Base-by-base conservation (phyloP, 2,329 filamentous ascomycete genomes). In the Penicillium vulpinum region DNA sequence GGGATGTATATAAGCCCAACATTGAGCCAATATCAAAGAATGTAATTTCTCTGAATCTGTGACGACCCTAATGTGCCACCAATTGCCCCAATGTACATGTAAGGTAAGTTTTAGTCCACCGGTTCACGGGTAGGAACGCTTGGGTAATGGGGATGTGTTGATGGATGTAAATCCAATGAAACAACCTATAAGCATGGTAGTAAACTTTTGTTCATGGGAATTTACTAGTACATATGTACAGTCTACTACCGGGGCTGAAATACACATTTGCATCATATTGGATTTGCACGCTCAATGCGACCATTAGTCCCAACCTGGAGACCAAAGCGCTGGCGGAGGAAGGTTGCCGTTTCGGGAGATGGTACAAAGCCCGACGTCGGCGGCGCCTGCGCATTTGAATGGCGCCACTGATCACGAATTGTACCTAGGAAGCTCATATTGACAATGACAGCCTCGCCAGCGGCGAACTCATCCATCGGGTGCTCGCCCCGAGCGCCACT, bases 361-460 rank as follows among this genome's bases (percentile, higher is more conserved):
- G 70, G 70, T 24, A 65, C 61, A 51, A 68, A 71, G 5, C 64
- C 52, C 13, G 64, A 40, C 9, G 69, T 46, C 9, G 70, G 57
- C 44, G 65, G 64, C n/a, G 62, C 28, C 16, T 59, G 60, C 21
- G 51, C 61, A 28, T 60, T 59, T 1, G 63, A 69, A 52, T 74
- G 69, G 28, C 59, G 56, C 76, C 75, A 78, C 56, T 78, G 76
- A 50, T 75, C 71, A 13, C 70, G 67, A 29, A 78, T 67, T 5
- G 71, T 70, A 40, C 65, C 60, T 13, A 73, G 53, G 9, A 78
- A 50, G 24, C 72, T 65, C 59, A 77, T 63, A 21, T 77, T 69
- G 65, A 75, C 63, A 56, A 78, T 69, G 7, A 76, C 58, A 2
- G 70, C 65, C 54, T 74, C 70, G 0, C 76, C 76, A 3, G 74